Evolutionary conservation across 495 filamentous ascomycete species (phyloP).

Genomic region (Tuber melanosporum): DNA sequence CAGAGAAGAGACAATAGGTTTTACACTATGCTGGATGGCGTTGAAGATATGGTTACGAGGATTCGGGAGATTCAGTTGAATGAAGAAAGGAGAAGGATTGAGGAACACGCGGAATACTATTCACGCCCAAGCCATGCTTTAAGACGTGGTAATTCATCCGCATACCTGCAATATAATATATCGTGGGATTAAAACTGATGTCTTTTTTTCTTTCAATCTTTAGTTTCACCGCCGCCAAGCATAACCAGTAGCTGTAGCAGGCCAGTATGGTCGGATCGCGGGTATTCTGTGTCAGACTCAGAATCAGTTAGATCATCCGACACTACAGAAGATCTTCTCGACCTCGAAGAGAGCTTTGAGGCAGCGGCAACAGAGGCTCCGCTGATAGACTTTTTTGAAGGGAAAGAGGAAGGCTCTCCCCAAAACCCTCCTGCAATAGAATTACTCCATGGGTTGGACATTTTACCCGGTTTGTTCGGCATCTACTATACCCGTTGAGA

Average conservation of each 20-base stretch:
- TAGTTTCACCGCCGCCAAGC: not conserved
- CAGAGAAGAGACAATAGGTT: not conserved
- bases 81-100: not conserved
- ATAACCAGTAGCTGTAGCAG: not conserved
- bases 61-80: not conserved
- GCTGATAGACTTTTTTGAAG: not conserved
- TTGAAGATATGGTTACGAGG: conserved; percentile 1
- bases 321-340: not conserved
- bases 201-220: not conserved
- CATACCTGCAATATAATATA: not conserved
- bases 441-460: not conserved
- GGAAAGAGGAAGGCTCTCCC: not conserved
- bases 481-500: not conserved
- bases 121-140: not conserved
- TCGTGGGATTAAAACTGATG: not conserved
- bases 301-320: not conserved
- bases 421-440: not conserved
- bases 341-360: not conserved
- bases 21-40: not conserved
- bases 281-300: not conserved
- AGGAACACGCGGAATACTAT: not conserved
- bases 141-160: not conserved
- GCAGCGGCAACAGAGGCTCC: not conserved
- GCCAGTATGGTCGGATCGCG: not conserved
- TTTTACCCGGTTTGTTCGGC: not conserved